Percentiles rank a stretch among this genome's conserved stretches.
Evolutionary conservation across 257 asterid species (phyloP).

Genomic region (Nicotiana attenuata): DNA sequence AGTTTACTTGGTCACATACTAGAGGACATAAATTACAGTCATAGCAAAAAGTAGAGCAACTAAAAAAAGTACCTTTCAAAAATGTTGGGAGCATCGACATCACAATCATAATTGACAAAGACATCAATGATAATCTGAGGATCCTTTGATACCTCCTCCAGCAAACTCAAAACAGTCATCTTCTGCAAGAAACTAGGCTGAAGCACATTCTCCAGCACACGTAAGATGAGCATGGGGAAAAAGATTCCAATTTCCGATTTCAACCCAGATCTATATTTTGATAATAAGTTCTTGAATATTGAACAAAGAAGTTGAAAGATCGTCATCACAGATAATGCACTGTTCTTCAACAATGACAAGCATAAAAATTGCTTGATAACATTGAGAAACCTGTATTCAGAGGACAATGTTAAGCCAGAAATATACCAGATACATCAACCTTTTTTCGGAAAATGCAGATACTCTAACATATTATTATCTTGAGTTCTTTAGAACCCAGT

Average conservation of each 20-base stretch:
- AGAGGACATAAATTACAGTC: not conserved
- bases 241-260: slow-evolving; percentile 96
- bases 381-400: slow-evolving; percentile 67
- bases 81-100: slow-evolving; percentile 95
- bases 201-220: slow-evolving; percentile 95
- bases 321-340: slow-evolving; percentile 93
- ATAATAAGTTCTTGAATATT: slow-evolving; percentile 51
- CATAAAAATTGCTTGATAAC: slow-evolving; percentile 87
- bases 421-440: slow-evolving; percentile 13
- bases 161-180: slow-evolving; percentile 84
- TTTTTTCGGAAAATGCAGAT: not conserved
- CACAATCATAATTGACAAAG: slow-evolving; percentile 96
- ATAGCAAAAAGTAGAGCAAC: not conserved
- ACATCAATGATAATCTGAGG: slow-evolving; percentile 73
- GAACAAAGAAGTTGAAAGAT: slow-evolving; percentile 80
- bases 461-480: not conserved
- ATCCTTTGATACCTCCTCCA: slow-evolving; percentile 80
- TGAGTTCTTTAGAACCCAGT: not conserved
- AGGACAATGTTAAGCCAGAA: slow-evolving; percentile 17
- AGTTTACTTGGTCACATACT: too few species aligned
- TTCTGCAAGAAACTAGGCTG: slow-evolving; percentile 98
- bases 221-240: slow-evolving; percentile 94
- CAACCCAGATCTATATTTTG: slow-evolving; percentile 79
- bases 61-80: slow-evolving; percentile 66
- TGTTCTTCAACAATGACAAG: slow-evolving; percentile 93